Evolutionary conservation across 148 eudicot genomes (phyloP), one percentile per base, ranked within the genome.

Genomic region (Rhododendron vialii): DNA sequence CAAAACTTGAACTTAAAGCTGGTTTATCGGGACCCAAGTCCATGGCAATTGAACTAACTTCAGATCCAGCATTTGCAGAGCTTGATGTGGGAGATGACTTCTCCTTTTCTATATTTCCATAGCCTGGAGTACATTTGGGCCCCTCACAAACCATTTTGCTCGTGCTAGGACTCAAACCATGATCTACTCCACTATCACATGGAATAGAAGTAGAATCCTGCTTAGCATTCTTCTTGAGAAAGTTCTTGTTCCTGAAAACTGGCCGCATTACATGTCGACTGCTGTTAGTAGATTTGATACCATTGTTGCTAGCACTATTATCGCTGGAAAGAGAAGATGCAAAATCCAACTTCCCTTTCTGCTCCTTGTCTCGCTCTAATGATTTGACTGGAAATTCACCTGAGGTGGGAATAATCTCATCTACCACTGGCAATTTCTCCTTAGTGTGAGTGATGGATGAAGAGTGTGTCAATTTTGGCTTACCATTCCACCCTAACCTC

Each of bases 151-250:
- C 81, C 84, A 57, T 35, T 82, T 87, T 86, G 80, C 86, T 63
- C 3, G 61, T 55, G 69, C 84, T 84, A 61, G 45, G 38, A 53
- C 35, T 81, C 28, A 78, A 51, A 85, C 88, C 82, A 69, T 41
- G 30, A 82, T 82, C 80, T 69, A n/a, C 77, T 24, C 80, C 88
- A 33, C 86, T 85, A 74, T 78, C 85, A 67, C 65, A 80, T 41
- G 90, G 53, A 17, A 82, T 47, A 79, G 88, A 82, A 82, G 88
- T 35, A 61, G 88, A 85, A 84, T 90, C 88, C 13, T 82, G 80
- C 87, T 89, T 89, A 26, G 67, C 47, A 87, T 90, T 93, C 89
- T 87, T 90, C 89, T 87, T 90, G 38, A 85, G 76, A 81, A 89
- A 81, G 73, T 77, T 88, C 85, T 91, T 91, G 57, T 87, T 90